These are phyloP conservation scores for Aspergillus baeticus DNA, from an alignment of 495 filamentous ascomycete genomes.

Conservation along the genomic window DNA sequence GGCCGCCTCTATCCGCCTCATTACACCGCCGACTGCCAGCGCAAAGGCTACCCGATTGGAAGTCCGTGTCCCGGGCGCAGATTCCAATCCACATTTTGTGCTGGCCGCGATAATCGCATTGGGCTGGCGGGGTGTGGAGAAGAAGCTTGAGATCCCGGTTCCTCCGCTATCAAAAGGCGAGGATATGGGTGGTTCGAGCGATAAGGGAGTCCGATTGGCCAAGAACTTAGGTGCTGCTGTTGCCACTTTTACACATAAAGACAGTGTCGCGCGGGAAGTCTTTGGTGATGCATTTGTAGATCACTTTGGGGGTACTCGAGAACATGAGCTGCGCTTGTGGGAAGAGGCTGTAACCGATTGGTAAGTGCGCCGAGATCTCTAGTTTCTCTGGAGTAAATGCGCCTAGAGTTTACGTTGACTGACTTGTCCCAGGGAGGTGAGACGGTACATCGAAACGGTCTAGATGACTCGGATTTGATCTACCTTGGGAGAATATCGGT, in stretches of 20 bases:
- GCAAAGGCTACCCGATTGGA: slow-evolving; percentile 88
- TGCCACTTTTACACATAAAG: slow-evolving; percentile 65
- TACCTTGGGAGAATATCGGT: neutral
- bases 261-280: slow-evolving; percentile 83
- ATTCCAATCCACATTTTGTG: slow-evolving; percentile 87
- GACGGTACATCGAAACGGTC: slow-evolving; percentile 53
- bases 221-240: slow-evolving; percentile 82
- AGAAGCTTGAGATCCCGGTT: slow-evolving; percentile 78
- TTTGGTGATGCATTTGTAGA: slow-evolving; percentile 96
- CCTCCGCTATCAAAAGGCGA: slow-evolving; percentile 80
- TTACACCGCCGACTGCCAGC: slow-evolving; percentile 79
- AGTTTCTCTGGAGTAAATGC: neutral
- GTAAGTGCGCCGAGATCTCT: slow-evolving; percentile 47
- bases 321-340: slow-evolving; percentile 88
- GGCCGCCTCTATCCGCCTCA: slow-evolving; percentile 85
- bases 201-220: slow-evolving; percentile 65
- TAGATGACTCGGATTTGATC: neutral
- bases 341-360: slow-evolving; percentile 96
- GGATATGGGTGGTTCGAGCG: slow-evolving; percentile 66
- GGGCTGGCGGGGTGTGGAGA: slow-evolving; percentile 86
- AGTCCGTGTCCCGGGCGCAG: slow-evolving; percentile 85
- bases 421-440: slow-evolving; percentile 42
- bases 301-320: slow-evolving; percentile 88
- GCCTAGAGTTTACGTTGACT: no score
- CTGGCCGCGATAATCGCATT: slow-evolving; percentile 79